Evolutionary conservation across 148 eudicot genomes (phyloP).

Genomic region (Rhododendron kiyosumense): DNA sequence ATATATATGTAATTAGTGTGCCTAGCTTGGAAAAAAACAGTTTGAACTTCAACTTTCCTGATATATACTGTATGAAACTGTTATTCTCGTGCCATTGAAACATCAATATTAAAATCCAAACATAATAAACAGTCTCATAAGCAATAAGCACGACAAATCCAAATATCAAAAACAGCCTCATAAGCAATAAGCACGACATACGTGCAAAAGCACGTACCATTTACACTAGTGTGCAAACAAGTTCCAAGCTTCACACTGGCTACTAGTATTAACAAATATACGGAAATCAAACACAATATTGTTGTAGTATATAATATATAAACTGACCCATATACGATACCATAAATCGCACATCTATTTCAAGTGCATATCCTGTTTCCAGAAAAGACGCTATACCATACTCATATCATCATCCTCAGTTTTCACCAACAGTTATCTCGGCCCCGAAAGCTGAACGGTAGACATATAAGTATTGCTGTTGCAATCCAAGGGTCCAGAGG

Average conservation of each 20-base stretch:
- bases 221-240: neutral
- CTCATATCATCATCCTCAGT: neutral
- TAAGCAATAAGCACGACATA: too few species aligned
- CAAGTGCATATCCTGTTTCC: neutral
- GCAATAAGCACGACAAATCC: too few species aligned
- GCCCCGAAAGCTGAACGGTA: conserved; percentile 86
- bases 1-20: too few species aligned
- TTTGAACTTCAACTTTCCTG: too few species aligned
- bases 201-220: too few species aligned
- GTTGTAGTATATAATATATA: neutral
- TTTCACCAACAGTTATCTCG: conserved; percentile 36
- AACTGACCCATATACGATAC: neutral
- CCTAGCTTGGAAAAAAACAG: too few species aligned
- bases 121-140: too few species aligned
- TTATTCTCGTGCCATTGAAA: too few species aligned
- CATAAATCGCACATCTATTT: neutral
- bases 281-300: neutral
- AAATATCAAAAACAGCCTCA: too few species aligned
- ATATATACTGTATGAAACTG: too few species aligned
- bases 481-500: conserved; percentile 81
- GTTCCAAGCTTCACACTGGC: neutral
- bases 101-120: too few species aligned
- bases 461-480: conserved; percentile 76
- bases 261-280: neutral
- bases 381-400: neutral